Percentiles rank a stretch among this genome's conserved stretches.
phyloP scores from a whole-genome alignment of 2,329 filamentous ascomycete species.

The Pseudogymnoascus sp. region DNA sequence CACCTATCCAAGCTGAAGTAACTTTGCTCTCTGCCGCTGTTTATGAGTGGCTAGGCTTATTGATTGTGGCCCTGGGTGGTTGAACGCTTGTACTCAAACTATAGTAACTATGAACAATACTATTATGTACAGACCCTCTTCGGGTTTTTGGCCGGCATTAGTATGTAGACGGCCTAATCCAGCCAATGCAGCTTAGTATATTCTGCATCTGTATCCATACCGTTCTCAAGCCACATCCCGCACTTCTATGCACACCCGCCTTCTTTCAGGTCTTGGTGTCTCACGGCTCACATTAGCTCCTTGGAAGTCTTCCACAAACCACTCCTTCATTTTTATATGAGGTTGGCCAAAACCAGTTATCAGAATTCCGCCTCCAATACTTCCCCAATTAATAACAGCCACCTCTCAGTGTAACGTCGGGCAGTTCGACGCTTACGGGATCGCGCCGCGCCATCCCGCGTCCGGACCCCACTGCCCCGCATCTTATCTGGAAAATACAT shows the following conservation, averaged over 20 bases:
- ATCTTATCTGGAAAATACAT: background rate
- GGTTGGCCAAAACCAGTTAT: background rate
- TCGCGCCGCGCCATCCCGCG: slow-evolving; percentile 4
- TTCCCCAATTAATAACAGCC: background rate
- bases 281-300: background rate
- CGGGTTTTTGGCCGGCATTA: background rate
- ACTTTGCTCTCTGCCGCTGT: background rate
- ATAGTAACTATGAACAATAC: background rate
- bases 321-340: background rate
- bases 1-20: background rate
- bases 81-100: background rate
- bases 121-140: background rate
- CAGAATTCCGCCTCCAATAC: background rate
- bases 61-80: background rate
- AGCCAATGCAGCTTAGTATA: background rate
- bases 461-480: background rate
- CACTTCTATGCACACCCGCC: background rate
- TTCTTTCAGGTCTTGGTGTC: background rate
- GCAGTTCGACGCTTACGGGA: background rate
- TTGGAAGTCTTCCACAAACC: background rate
- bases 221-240: background rate
- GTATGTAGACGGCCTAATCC: background rate
- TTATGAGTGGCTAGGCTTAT: background rate
- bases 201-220: background rate
- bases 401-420: background rate